Percentiles rank a stretch among this genome's conserved stretches.
These are phyloP conservation scores for Scutellaria minor DNA, from an alignment of 257 asterid species.

Conservation along the genomic window DNA sequence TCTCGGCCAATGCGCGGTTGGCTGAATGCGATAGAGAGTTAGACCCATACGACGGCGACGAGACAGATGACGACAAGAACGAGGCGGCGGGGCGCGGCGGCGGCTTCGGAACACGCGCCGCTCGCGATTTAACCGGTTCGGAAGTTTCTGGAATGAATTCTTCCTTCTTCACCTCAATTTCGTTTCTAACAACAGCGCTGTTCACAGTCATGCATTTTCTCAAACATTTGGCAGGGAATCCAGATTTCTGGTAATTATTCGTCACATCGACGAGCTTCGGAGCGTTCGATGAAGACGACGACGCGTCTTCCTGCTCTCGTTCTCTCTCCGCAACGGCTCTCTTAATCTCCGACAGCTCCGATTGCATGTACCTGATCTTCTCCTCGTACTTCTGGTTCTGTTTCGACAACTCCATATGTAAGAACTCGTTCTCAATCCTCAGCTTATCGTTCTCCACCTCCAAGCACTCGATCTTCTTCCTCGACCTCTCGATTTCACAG, in stretches of 20 bases:
- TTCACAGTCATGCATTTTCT: constrained; percentile 60
- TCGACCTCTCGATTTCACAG: constrained; percentile 51
- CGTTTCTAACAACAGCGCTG: constrained; percentile 33
- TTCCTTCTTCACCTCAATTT: constrained; percentile 54
- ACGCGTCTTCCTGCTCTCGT: constrained; percentile 29
- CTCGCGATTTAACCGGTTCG: constrained; percentile 60
- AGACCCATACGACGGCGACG: constrained; percentile 54
- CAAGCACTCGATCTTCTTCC: constrained; percentile 67
- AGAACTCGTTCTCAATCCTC: constrained; percentile 66
- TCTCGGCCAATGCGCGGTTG: constrained; percentile 70
- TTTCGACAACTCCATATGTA: constrained; percentile 62
- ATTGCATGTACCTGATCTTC: constrained; percentile 54
- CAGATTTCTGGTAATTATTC: constrained; percentile 40
- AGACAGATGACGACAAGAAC: constrained; percentile 43
- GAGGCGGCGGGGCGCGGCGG: constrained; percentile 78
- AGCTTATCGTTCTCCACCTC: constrained; percentile 73
- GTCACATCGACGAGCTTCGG: constrained; percentile 51
- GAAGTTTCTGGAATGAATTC: constrained; percentile 53
- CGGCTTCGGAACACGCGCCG: constrained; percentile 84
- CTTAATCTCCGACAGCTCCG: constrained; percentile 56
- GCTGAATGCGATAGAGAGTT: constrained; percentile 64
- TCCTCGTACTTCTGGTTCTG: constrained; percentile 65
- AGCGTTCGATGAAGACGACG: constrained; percentile 44
- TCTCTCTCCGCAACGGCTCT: constrained; percentile 55
- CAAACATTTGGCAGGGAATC: constrained; percentile 40